These are phyloP conservation scores for Exserohilum rostratum DNA, from an alignment of 2,329 filamentous ascomycete species.

Conservation along the genomic window DNA sequence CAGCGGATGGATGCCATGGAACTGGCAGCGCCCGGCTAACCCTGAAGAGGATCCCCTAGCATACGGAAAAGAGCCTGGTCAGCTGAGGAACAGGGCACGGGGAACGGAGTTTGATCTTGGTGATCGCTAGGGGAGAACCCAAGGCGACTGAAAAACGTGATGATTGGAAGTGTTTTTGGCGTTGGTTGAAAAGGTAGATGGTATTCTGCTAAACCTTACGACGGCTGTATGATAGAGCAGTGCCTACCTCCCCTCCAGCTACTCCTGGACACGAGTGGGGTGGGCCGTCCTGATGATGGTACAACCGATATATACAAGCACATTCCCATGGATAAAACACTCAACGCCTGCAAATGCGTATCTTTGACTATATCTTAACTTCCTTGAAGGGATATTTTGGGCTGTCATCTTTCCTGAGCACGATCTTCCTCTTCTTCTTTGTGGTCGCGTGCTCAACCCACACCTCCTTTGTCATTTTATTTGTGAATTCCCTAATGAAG, in stretches of 20 bases:
- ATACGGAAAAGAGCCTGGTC: constrained; percentile 39
- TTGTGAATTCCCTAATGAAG: constrained; percentile 84
- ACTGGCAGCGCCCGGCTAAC: constrained; percentile 47
- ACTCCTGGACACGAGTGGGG: constrained; percentile 1
- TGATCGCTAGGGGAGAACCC: constrained; percentile 32
- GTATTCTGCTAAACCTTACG: constrained; percentile 4
- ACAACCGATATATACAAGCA: constrained; percentile 1
- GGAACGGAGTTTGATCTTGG: constrained; percentile 42
- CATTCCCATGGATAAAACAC: background rate
- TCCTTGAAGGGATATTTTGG: constrained; percentile 69
- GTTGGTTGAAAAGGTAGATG: constrained; percentile 12
- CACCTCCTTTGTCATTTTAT: constrained; percentile 73
- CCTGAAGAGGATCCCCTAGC: constrained; percentile 41
- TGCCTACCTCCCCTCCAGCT: constrained; percentile 3
- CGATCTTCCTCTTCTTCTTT: constrained; percentile 90
- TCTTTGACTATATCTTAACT: constrained; percentile 33
- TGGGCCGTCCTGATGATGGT: background rate
- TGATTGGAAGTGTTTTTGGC: constrained; percentile 12
- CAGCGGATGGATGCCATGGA: constrained; percentile 59
- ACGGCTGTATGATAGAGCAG: constrained; percentile 6
- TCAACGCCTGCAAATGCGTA: constrained; percentile 2
- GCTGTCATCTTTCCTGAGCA: constrained; percentile 81
- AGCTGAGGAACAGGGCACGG: constrained; percentile 31
- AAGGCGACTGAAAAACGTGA: constrained; percentile 9
- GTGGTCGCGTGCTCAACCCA: constrained; percentile 88